Percentiles rank a stretch among this genome's conserved stretches.
Conservation (phyloP, 2,329 filamentous ascomycete species). For the Paradendryphiella salina region DNA sequence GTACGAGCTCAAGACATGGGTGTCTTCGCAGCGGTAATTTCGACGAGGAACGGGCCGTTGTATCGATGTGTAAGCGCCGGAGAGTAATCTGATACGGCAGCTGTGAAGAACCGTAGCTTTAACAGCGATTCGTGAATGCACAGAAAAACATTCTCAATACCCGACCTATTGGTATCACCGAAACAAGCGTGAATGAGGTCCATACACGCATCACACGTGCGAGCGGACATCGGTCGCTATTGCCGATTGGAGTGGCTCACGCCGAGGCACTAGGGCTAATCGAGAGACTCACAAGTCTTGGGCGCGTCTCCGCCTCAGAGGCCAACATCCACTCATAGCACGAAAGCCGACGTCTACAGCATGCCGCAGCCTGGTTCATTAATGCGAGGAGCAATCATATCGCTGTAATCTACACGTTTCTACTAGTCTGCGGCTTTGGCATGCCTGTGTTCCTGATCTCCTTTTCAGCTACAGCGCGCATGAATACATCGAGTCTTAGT, state of each 20-base stretch:
- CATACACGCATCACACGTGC: constrained; percentile 22
- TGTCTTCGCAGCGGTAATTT: background rate
- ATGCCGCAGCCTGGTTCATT: constrained; percentile 15
- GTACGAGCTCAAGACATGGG: background rate
- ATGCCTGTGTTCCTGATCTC: constrained; percentile 8
- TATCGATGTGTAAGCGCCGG: background rate
- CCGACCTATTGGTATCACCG: background rate
- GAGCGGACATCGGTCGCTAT: constrained; percentile 14
- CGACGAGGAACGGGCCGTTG: constrained; percentile 6
- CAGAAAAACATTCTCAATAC: background rate
- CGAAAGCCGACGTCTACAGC: constrained; percentile 21
- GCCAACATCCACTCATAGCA: constrained; percentile 31
- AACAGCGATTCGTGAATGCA: background rate
- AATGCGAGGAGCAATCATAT: constrained; percentile 36
- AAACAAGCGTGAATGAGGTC: constrained; percentile 17
- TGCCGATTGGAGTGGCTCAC: constrained; percentile 24
- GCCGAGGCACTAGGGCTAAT: constrained; percentile 23
- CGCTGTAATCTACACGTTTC: constrained; percentile 25
- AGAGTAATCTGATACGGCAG: constrained; percentile 3
- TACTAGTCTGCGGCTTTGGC: background rate
- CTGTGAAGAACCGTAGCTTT: background rate
- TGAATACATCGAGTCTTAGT: constrained; percentile 2
- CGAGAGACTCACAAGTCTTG: constrained; percentile 7
- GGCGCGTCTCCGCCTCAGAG: constrained; percentile 21
- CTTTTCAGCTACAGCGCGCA: constrained; percentile 3